A percentile compares a stretch with the other conserved stretches of the same genome.
Conservation (phyloP, 176 grass and related monocot genomes). For the Avena eriantha region DNA sequence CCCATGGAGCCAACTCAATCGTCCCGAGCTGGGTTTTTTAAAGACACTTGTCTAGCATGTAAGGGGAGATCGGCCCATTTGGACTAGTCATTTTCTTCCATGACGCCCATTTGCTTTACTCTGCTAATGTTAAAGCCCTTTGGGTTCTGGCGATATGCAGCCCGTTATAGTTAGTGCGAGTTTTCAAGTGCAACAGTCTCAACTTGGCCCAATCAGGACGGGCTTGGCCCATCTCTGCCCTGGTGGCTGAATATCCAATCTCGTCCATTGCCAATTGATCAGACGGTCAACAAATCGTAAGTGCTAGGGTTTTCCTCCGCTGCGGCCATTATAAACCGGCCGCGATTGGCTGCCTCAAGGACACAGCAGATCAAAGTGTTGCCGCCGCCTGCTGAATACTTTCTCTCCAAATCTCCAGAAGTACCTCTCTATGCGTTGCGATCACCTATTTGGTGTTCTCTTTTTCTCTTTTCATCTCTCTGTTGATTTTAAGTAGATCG, state of each 20-base stretch:
- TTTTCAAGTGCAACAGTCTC: not conserved
- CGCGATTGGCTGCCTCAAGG: not conserved
- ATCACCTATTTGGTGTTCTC: not conserved
- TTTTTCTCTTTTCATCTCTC: not conserved
- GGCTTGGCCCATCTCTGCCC: not conserved
- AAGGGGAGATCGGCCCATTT: too few species aligned
- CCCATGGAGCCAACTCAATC: too few species aligned
- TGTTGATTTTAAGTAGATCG: not conserved
- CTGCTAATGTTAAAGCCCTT: too few species aligned
- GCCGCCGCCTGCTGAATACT: not conserved
- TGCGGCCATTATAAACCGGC: conserved; percentile 16
- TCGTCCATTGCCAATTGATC: not conserved
- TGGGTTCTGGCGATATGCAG: not conserved
- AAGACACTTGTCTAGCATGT: too few species aligned
- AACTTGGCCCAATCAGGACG: not conserved
- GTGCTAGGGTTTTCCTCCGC: conserved; percentile 45
- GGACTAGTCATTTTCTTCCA: too few species aligned
- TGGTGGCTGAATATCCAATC: not conserved
- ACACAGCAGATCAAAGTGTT: not conserved
- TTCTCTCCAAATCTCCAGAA: not conserved
- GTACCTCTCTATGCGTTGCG: too few species aligned
- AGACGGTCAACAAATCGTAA: not conserved
- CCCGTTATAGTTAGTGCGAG: not conserved
- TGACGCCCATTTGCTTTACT: too few species aligned
- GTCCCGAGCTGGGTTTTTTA: too few species aligned